These are phyloP conservation scores for Oenanthe sinensis DNA, from an alignment of 129 eudicot species.

Conservation along the genomic window DNA sequence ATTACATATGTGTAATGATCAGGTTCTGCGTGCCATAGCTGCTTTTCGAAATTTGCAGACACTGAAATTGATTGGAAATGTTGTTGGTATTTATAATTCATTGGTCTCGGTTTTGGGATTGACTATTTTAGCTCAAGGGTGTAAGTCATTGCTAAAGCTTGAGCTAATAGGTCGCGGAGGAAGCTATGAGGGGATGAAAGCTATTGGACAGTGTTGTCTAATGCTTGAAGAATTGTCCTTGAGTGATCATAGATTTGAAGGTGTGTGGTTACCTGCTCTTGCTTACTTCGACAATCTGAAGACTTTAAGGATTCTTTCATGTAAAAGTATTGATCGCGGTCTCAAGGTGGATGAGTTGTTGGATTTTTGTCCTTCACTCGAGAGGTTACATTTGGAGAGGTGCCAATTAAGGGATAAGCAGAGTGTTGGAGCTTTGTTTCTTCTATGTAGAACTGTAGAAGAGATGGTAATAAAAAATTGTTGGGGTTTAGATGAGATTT, in stretches of 20 bases:
- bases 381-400: slow-evolving; percentile 60
- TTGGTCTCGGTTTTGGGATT: slow-evolving; percentile 78
- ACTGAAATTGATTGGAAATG: slow-evolving; percentile 52
- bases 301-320: slow-evolving; percentile 65
- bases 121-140: slow-evolving; percentile 92
- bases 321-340: slow-evolving; percentile 50
- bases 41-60: slow-evolving; percentile 68
- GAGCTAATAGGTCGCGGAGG: slow-evolving; percentile 95
- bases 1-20: slow-evolving; percentile 50
- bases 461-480: slow-evolving; percentile 67
- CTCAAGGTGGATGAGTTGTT: slow-evolving; percentile 77
- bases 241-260: slow-evolving; percentile 66
- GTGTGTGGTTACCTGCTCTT: slow-evolving; percentile 86
- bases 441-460: slow-evolving; percentile 56
- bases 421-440: slow-evolving; percentile 62
- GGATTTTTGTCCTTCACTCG: slow-evolving; percentile 69
- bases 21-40: slow-evolving; percentile 42
- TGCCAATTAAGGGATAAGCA: slow-evolving; percentile 71
- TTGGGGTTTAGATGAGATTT: slow-evolving; percentile 82
- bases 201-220: slow-evolving; percentile 90
- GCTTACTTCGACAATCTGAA: slow-evolving; percentile 70
- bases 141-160: slow-evolving; percentile 67
- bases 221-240: slow-evolving; percentile 85
- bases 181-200: slow-evolving; percentile 92
- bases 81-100: slow-evolving; percentile 62